Base-by-base conservation (phyloP, 176 grass and related monocot genomes). In the Musa itinerans region DNA sequence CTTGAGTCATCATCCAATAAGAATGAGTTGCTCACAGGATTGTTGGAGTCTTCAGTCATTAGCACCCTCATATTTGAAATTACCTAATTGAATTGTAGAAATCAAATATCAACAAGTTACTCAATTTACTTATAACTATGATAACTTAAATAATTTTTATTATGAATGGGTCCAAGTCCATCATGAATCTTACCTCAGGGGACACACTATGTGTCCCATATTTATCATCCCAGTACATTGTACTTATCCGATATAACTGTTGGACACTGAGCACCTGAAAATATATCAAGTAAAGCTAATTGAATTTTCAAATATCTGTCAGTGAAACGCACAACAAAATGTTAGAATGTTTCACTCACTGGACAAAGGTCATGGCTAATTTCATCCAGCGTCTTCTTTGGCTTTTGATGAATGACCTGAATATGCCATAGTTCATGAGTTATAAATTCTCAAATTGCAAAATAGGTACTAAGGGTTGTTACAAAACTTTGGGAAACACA, bases 391-490 rank as follows among this genome's bases (percentile, higher is more conserved):
- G 88, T 94, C 87, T 93, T 98, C 95, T 93, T 98, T 68, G 95
- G 89, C 79, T 98, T 98, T 87, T 98, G 95, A 87, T 98, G 95
- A 83, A 98, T 98, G 79, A 98, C 90, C 95, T 98, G 80, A 65
- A 91, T 69, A 73, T 75, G 29, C 27, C 67, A 78, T 72, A 78
- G 74, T 69, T 69, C 14, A 55, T 49, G 34, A 76, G 65, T 24
- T 72, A 12, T 69, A 62, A 26, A 70, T 80, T 53, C 22, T 74
- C 15, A 15, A 55, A 17, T 53, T 54, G 11, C 34, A 72, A 22
- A 23, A 53, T 20, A 12, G 22, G 7, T 13, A 72, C 79, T 2
- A 25, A 19, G 34, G 13, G 29, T 74, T 74, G 34, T 43, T 43
- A 43, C 34, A 43, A 5, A 57, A 57, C 55, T 57, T 19, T 5